Base-by-base conservation (phyloP, 805 yeast species). In the Saitoella complicata region DNA sequence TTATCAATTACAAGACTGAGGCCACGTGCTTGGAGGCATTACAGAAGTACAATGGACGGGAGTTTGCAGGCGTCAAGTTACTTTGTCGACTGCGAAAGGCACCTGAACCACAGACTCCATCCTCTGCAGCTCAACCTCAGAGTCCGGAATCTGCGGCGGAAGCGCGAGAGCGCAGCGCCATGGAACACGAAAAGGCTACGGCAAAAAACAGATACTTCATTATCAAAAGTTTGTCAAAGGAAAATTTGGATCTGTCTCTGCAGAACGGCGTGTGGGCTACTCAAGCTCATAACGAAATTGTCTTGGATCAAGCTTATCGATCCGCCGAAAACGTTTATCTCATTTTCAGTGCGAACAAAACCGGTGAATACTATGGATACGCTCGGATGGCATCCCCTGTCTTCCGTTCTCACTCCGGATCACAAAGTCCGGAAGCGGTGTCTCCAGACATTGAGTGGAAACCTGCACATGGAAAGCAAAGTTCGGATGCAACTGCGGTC, bases 281-380 rank as follows among this genome's bases (percentile, higher is more conserved):
- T 31, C 69, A 65, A 53, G 49, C 60, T 7, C 67, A 66, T 46
- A 66, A 66, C 49, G 59, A 57, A 38, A 57, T 48, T n/a, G 53
- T 54, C 42, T 55, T 65, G 51, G 64, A 66, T 49, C 48, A 53
- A 29, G 69, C 68, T 5, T 66, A 61, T 50, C 42, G 44, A 32
- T 44, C 49, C 6, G 49, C 58, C 30, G 59, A 60, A 36, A 55
- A 59, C 45, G 67, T 64, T 12, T 64, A 61, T 43, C 46, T 65
- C 30, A 58, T 66, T 21, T 65, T 65, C 45, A 61, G 67, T 4
- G 68, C 66, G 21, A 66, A 66, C 50, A 53, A 66, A 13, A 60
- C 66, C 5, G 64, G 67, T 3, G 58, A 58, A 9, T 66, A 62
- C 44, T 63, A 53, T 43, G 69, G 69, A 6, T 61, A 61, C 45